Evolutionary conservation across 768 basidiomycete species (phyloP).

Genomic region (Termitomyces sp.): DNA sequence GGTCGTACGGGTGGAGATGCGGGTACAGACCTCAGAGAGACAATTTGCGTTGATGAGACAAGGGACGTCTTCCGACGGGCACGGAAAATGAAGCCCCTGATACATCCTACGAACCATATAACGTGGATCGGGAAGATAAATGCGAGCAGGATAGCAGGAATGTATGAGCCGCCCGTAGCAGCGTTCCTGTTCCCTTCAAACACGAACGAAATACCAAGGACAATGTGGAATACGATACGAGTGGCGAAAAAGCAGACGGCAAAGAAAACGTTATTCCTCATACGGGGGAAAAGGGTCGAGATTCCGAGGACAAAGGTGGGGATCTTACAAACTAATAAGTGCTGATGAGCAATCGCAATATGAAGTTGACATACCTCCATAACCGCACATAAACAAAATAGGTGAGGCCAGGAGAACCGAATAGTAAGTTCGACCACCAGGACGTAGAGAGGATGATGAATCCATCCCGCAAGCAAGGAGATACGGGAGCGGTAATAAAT

Average conservation of each 20-base stretch:
- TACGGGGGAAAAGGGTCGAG: constrained; percentile 33
- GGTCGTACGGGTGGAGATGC: background rate
- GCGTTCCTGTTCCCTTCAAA: constrained; percentile 20
- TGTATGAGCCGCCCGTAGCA: constrained; percentile 25
- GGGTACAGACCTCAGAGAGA: background rate
- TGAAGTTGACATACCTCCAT: constrained; percentile 36
- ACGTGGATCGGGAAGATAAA: constrained; percentile 44
- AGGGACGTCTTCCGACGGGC: constrained; percentile 1
- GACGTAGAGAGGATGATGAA: constrained; percentile 11
- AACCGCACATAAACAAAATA: constrained; percentile 37
- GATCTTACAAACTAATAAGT: constrained; percentile 32
- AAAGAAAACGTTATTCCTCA: constrained; percentile 47
- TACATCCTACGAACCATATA: constrained; percentile 46
- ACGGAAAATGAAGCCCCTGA: constrained; percentile 38
- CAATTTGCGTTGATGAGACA: background rate
- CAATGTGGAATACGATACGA: constrained; percentile 41
- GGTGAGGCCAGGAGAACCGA: constrained; percentile 16
- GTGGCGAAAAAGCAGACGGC: constrained; percentile 44
- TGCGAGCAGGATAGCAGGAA: constrained; percentile 33
- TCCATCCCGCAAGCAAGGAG: constrained; percentile 10
- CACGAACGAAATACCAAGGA: constrained; percentile 26
- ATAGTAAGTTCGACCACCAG: constrained; percentile 20
- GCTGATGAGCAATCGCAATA: background rate
- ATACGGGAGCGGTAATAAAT: constrained; percentile 37
- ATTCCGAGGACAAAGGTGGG: constrained; percentile 50